Evolutionary conservation across 2,329 filamentous ascomycete genomes (phyloP), one percentile per base, ranked within the genome.

Genomic region (Fusarium keratoplasticum): DNA sequence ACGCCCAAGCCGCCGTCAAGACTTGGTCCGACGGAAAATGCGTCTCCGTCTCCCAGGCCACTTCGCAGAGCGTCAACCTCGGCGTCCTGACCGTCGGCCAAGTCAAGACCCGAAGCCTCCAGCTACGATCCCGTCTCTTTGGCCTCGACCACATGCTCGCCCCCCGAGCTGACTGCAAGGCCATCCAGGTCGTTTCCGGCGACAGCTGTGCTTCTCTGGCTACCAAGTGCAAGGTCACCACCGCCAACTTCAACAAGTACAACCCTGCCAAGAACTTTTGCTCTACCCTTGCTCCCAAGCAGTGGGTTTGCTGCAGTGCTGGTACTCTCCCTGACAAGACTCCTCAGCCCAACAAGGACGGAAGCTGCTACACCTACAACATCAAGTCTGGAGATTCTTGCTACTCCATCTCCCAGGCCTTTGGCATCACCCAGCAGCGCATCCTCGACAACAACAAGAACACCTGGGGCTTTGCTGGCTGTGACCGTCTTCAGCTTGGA

Each of bases 401-500:
- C 71, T 40, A 71, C 69, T 31, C 60, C 3, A 77, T 86, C 0
- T 79, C 80, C 0, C 72, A 71, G 18, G 70, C 67, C 44, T 73
- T 85, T 69, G 72, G 76, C 6, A 71, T 88, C 7, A 85, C 81
- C 0, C 66, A 78, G 0, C 71, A 79, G 0, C 76, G 86, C 5
- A 80, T 89, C 16, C 79, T 83, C 25, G 42, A 64, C 11, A 77
- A 77, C 14, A 85, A 85, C 75, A 82, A 80, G 61, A 76, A 82
- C 54, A 84, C 83, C 0, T 85, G 83, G 82, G 82, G 80, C 1
- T 85, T 82, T 78, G 73, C 64, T 8, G 82, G 82, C 16, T 85
- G 83, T 44, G 66, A 71, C 16, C 68, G 72, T 8, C 73, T 83
- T 4, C 70, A 75, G 33, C 52, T 76, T 0, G 76, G 73, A 4